Base-by-base conservation (phyloP, 352 stramenopile species). In the Globisporangium nagaii region DNA sequence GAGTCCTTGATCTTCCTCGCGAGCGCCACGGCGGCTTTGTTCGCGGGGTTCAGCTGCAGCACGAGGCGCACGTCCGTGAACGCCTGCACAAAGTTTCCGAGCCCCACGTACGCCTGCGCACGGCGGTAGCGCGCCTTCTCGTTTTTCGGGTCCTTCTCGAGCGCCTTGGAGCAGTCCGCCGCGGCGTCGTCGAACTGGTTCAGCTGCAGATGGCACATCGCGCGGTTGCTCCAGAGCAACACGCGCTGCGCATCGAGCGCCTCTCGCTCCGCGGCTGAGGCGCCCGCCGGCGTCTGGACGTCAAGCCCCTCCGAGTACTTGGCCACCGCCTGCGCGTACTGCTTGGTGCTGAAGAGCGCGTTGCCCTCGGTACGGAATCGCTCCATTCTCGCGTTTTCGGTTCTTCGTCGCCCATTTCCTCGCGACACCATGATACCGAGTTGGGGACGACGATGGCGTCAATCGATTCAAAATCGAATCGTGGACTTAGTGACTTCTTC, bases 101-200 rank as follows among this genome's bases (percentile, higher is more conserved):
- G 46, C 2, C 67, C 84, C 58, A 91, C 69, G 46, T 82, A 66
- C 30, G 78, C 84, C 62, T 92, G 84, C 5, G 81, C 84, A 44
- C 84, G 73, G 41, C 84, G 79, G 49, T 92, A 94, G 7, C 79
- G 74, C 17, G 84, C 81, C 58, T 94, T 94, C 41, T 83, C 73
- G 53, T 89, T 94, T 24, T 73, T 58, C 15, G 68, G 49, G 3
- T 86, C 76, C 15, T 67, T 46, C 2, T 48, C 57, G 28, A 94
- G 64, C 36, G 72, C 82, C 19, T 53, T 45, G 5, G 70, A 74
- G 62, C 82, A 91, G 58, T 90, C 76, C 13, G 60, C 68, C 13
- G 71, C 59, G 2, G 82, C 82, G 22, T 45, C 56, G 12, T 68
- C 63, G 39, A 86, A 90, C 43, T 86, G 63, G 28, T 79, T 41